Conservation (phyloP, 2,329 filamentous ascomycete genomes). For the Aspergillus sp. region DNA sequence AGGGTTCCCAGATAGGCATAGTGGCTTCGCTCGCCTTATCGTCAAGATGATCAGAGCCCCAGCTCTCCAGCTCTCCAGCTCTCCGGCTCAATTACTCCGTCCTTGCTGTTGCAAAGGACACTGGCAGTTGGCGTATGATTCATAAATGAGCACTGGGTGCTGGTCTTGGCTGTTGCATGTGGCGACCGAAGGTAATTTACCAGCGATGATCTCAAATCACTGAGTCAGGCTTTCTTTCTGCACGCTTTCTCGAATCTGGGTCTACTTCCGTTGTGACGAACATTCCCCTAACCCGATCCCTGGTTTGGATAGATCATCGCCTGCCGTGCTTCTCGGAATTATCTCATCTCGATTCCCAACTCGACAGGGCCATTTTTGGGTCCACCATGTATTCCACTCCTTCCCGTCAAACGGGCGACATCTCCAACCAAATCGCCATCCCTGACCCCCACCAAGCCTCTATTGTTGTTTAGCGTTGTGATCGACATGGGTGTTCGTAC, state of each 20-base stretch:
- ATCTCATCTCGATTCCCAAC: neutral
- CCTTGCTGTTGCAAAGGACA: too few relatives aligned
- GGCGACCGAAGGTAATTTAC: too few relatives aligned
- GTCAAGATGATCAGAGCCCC: too few relatives aligned
- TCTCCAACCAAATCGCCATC: neutral
- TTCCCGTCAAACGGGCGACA: neutral
- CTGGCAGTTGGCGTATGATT: too few relatives aligned
- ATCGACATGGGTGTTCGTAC: constrained; percentile 1
- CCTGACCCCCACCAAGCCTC: neutral
- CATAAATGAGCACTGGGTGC: too few relatives aligned
- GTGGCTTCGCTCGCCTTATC: too few relatives aligned
- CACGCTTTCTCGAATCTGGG: neutral
- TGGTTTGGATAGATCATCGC: neutral
- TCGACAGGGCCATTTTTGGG: neutral
- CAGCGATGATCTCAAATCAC: neutral
- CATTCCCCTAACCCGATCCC: neutral
- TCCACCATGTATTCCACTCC: neutral
- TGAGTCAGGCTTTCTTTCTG: neutral
- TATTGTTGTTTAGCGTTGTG: neutral
- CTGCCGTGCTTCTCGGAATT: neutral
- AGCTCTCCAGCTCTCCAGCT: too few relatives aligned
- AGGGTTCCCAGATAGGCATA: neutral
- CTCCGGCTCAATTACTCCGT: too few relatives aligned
- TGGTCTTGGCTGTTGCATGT: too few relatives aligned
- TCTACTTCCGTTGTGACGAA: neutral